phyloP scores from a whole-genome alignment of 768 basidiomycete genomes.

The Rickenella mellea region DNA sequence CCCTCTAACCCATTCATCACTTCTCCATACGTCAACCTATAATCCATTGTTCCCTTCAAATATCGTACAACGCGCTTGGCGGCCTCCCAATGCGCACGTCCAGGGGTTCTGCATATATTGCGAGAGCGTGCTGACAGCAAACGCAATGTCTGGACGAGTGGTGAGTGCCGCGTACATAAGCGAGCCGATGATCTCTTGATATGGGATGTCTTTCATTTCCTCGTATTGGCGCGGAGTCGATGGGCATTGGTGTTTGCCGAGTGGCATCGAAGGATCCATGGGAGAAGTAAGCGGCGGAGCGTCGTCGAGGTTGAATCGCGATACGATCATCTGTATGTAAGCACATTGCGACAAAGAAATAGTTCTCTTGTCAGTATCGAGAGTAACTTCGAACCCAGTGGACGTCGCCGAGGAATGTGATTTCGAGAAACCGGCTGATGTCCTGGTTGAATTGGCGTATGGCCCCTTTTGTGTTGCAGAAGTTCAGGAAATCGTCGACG shows the following conservation, averaged over 20 bases:
- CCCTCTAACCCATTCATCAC: constrained; percentile 4
- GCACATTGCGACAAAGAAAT: constrained; percentile 19
- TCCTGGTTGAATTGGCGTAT: too few species aligned
- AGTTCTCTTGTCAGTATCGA: too few species aligned
- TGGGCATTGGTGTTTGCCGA: constrained; percentile 7
- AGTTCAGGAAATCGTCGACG: too few species aligned
- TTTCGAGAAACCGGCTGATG: too few species aligned
- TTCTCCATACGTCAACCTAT: constrained; percentile 5
- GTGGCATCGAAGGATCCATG: constrained; percentile 17
- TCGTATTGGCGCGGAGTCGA: constrained; percentile 4
- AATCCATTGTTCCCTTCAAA: constrained; percentile 4
- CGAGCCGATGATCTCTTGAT: constrained; percentile 15
- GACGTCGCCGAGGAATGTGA: too few species aligned
- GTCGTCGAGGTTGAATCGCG: constrained; percentile 17
- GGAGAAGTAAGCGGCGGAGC: constrained; percentile 23
- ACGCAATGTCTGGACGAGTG: constrained; percentile 23
- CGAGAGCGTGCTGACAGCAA: constrained; percentile 16
- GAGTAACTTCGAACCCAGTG: too few species aligned
- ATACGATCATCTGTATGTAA: constrained; percentile 15
- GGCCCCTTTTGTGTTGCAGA: too few species aligned
- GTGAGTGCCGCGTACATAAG: constrained; percentile 20
- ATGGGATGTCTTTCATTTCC: constrained; percentile 14
- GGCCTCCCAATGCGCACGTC: constrained; percentile 6
- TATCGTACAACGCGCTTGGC: constrained; percentile 12
- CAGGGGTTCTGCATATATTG: constrained; percentile 12